These are phyloP conservation scores for Capronia americana DNA, from an alignment of 2,329 filamentous ascomycete species.

Conservation along the genomic window DNA sequence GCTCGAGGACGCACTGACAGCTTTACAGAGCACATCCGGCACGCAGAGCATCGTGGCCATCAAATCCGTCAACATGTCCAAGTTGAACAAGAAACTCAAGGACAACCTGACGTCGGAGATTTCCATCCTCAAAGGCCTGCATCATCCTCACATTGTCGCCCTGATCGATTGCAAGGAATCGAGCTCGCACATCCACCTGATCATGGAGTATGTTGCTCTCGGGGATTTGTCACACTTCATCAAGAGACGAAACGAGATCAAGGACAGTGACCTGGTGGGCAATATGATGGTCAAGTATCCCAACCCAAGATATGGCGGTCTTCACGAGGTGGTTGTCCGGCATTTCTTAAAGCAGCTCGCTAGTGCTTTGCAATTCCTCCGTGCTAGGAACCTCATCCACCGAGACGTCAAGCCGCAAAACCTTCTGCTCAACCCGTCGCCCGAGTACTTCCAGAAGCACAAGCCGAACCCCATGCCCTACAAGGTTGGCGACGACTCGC, in stretches of 20 bases:
- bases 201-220: constrained; percentile 98
- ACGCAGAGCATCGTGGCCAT: constrained; percentile 77
- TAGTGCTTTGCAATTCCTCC: constrained; percentile 88
- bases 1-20: constrained; percentile 29
- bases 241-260: constrained; percentile 85
- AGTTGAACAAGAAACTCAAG: constrained; percentile 93
- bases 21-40: constrained; percentile 31
- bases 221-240: constrained; percentile 95
- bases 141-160: constrained; percentile 95
- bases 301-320: constrained; percentile 77
- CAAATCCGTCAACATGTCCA: constrained; percentile 91
- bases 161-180: constrained; percentile 94
- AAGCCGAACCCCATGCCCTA: constrained; percentile 70
- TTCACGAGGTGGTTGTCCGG: constrained; percentile 94
- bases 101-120: constrained; percentile 97
- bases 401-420: constrained; percentile 98
- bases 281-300: constrained; percentile 96
- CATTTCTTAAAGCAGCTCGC: constrained; percentile 96
- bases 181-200: constrained; percentile 85
- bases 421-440: constrained; percentile 83
- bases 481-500: constrained; percentile 78
- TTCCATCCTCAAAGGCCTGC: constrained; percentile 88
- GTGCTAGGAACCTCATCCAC: constrained; percentile 86
- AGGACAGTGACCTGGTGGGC: constrained; percentile 77
- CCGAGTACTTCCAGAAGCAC: constrained; percentile 69